phyloP scores from a whole-genome alignment of 2,329 filamentous ascomycete species.

The Aspergillus pseudoglaucus region DNA sequence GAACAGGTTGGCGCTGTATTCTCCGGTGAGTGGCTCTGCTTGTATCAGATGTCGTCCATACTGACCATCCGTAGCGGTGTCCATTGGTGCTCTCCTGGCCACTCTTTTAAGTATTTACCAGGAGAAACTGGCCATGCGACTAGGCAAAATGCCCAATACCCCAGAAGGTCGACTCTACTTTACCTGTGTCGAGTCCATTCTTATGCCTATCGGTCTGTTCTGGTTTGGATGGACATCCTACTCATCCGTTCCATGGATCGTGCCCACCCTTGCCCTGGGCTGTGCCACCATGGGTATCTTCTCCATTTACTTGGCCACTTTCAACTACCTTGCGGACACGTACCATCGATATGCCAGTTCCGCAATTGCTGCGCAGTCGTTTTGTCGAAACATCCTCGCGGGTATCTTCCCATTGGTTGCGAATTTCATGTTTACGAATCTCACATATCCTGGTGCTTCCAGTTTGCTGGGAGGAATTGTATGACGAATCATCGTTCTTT shows the following conservation, averaged over 20 bases:
- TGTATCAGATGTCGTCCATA: not conserved
- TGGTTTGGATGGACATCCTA: slow-evolving; percentile 66
- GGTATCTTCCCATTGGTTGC: slow-evolving; percentile 73
- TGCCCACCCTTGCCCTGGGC: slow-evolving; percentile 59
- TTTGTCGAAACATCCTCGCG: slow-evolving; percentile 74
- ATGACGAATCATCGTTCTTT: slow-evolving; percentile 5
- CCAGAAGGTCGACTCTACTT: slow-evolving; percentile 78
- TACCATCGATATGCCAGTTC: slow-evolving; percentile 78
- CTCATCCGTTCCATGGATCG: slow-evolving; percentile 59
- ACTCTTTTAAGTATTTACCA: slow-evolving; percentile 63
- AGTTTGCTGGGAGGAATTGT: slow-evolving; percentile 67
- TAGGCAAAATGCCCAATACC: slow-evolving; percentile 39
- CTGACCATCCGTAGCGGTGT: slow-evolving; percentile 47
- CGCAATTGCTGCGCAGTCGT: slow-evolving; percentile 74
- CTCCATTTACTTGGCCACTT: slow-evolving; percentile 73
- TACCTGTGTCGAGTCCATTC: slow-evolving; percentile 62
- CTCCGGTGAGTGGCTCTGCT: slow-evolving; percentile 24
- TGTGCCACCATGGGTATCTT: slow-evolving; percentile 78
- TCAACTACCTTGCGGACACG: slow-evolving; percentile 83
- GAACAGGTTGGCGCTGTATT: slow-evolving; percentile 65
- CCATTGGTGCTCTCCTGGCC: slow-evolving; percentile 56
- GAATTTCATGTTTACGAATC: slow-evolving; percentile 58
- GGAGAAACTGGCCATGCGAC: slow-evolving; percentile 55
- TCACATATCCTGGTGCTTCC: slow-evolving; percentile 63
- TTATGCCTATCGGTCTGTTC: slow-evolving; percentile 71